Evolutionary conservation across 192 early-diverging fungal species (phyloP).

Genomic region (Coemansia sp.): DNA sequence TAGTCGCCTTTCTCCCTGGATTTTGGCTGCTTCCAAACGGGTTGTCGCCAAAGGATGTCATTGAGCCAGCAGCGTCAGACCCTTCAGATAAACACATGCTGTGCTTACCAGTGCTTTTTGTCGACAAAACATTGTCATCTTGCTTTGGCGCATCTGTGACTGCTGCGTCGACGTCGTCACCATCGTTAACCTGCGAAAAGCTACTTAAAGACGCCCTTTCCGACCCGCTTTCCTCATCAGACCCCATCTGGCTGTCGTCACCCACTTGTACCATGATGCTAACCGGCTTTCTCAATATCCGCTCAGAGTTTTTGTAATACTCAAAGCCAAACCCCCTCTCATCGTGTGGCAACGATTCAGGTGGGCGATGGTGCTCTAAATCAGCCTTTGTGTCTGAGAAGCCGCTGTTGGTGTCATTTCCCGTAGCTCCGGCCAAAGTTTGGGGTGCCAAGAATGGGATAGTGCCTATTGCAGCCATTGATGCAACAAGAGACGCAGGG

Average conservation of each 20-base stretch:
- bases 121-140: neutral
- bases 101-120: neutral
- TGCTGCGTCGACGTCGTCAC: neutral
- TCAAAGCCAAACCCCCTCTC: conserved; percentile 1
- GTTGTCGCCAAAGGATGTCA: neutral
- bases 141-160: neutral
- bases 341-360: neutral
- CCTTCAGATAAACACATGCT: conserved; percentile 2
- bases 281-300: conserved; percentile 24
- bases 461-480: conserved; percentile 4
- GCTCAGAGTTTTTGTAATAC: conserved; percentile 6
- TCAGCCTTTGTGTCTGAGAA: neutral
- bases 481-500: conserved; percentile 17
- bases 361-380: neutral
- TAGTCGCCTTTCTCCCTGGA: conserved; percentile 39
- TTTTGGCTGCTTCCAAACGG: conserved; percentile 11
- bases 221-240: conserved; percentile 2
- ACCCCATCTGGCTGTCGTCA: conserved; percentile 28
- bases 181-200: conserved; percentile 5
- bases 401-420: conserved; percentile 1
- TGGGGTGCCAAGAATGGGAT: neutral
- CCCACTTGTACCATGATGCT: conserved; percentile 46
- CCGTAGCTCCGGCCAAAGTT: neutral
- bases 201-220: neutral
- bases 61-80: conserved; percentile 3